Percentiles rank a stretch among this genome's conserved stretches.
These are phyloP conservation scores for Pichia paraexigua DNA, from an alignment of 805 yeast genomes.

Conservation along the genomic window DNA sequence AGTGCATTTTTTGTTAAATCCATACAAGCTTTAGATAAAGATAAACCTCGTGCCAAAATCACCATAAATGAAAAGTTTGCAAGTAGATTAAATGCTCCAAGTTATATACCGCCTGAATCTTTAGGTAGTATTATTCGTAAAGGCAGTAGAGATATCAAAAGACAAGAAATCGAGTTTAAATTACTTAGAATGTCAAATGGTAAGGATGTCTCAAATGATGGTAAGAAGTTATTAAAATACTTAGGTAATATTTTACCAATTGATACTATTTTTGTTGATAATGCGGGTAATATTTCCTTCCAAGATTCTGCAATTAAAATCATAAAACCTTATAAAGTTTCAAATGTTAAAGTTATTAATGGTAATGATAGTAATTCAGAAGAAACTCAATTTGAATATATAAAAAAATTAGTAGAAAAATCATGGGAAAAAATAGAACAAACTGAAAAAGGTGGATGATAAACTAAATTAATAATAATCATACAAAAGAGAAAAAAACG, in stretches of 20 bases:
- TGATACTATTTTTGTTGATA: constrained; percentile 28
- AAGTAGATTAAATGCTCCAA: constrained; percentile 15
- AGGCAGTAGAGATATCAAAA: constrained; percentile 13
- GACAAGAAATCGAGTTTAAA: constrained; percentile 19
- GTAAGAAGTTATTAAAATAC: constrained; percentile 21
- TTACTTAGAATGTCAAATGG: constrained; percentile 17
- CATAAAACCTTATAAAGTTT: constrained; percentile 33
- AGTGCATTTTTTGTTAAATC: constrained; percentile 51
- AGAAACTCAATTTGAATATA: constrained; percentile 25
- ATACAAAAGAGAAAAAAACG: not conserved
- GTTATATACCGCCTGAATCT: constrained; percentile 13
- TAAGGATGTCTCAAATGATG: constrained; percentile 21
- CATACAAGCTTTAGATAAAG: constrained; percentile 35
- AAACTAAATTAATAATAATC: too few species aligned
- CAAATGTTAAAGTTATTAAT: constrained; percentile 21
- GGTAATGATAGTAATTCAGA: constrained; percentile 15
- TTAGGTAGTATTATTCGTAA: constrained; percentile 15
- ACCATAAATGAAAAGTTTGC: constrained; percentile 20
- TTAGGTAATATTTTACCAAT: constrained; percentile 24
- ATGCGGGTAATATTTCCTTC: constrained; percentile 30
- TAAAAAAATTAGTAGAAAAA: constrained; percentile 43
- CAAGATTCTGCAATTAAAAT: constrained; percentile 31
- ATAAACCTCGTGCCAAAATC: constrained; percentile 24
- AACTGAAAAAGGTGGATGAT: constrained; percentile 46
- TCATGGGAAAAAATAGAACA: constrained; percentile 38